Conservation (phyloP, 305 asterid species). For the Fraxinus albicans region DNA sequence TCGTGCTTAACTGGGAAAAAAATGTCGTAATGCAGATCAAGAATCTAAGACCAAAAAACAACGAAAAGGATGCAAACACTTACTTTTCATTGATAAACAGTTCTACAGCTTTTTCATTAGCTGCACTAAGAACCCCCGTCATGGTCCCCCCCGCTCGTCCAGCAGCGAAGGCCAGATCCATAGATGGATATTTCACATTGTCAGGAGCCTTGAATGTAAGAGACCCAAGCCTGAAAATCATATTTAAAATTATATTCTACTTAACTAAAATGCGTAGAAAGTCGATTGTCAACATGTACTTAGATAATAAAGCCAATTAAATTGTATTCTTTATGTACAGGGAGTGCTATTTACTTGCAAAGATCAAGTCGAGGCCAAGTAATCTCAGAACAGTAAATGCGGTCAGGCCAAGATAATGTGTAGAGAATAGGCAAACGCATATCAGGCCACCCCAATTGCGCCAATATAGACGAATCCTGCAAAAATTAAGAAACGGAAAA, state of each 20-base stretch:
- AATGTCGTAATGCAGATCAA: background rate
- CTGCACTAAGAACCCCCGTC: slow-evolving; percentile 98
- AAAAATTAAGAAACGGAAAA: slow-evolving; percentile 7
- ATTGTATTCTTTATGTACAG: background rate
- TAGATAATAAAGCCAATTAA: background rate
- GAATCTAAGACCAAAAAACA: background rate
- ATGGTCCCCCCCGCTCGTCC: slow-evolving; percentile 98
- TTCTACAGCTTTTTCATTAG: slow-evolving; percentile 95
- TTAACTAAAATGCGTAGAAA: background rate
- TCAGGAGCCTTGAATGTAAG: slow-evolving; percentile 85
- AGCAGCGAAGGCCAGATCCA: slow-evolving; percentile 95
- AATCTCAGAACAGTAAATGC: slow-evolving; percentile 81
- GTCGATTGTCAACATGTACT: background rate
- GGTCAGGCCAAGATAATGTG: slow-evolving; percentile 94
- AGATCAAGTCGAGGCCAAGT: slow-evolving; percentile 99
- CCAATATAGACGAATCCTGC: slow-evolving; percentile 88
- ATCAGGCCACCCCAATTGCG: slow-evolving; percentile 96
- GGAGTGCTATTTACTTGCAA: slow-evolving; percentile 68
- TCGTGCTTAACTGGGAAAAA: background rate
- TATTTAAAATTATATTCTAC: slow-evolving; percentile 16
- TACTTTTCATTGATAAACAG: slow-evolving; percentile 78
- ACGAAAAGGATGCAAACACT: slow-evolving; percentile 23
- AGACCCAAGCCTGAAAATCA: slow-evolving; percentile 64
- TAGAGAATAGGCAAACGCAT: slow-evolving; percentile 97
- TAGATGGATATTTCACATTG: slow-evolving; percentile 91